Base-by-base conservation (phyloP, 2,329 filamentous ascomycete genomes). In the Cucurbitaria berberidis region DNA sequence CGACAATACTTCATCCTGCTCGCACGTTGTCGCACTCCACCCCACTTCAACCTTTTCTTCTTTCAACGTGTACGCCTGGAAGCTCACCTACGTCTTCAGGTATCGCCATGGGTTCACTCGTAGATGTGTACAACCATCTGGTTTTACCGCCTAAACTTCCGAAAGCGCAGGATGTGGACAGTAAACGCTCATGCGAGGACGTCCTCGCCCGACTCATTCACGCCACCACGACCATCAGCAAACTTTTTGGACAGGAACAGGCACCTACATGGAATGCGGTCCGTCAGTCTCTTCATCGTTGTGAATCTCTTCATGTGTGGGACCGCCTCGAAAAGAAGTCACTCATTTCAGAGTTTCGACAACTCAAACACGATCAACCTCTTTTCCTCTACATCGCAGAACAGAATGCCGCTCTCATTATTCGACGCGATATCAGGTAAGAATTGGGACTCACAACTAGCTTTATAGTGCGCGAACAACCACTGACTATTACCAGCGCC, bases 391-490 rank as follows among this genome's bases (percentile, higher is more conserved):
- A 80, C 50, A 54, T 82, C 21, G 53, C 61, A 1, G 72, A 78
- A 52, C 80, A 82, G 53, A 82, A 82, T 64, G 75, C 78, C 1
- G 79, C 70, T 11, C 52, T 82, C 3, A 55, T 81, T 4, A 67
- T 82, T 47, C 68, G 69, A 32, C 59, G 66, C 13, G 53, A 67
- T 41, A 63, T 67, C 24, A 63, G 68, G n/a, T 57, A 66, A 27
- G 39, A n/a, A 16, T 46, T 45, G 13, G 21, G 24, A 6, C 10
- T 18, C n/a, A 72, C 75, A 57, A 32, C 1, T 30, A 46, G 10
- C 21, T 24, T 18, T 7, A 32, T 10, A 36, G 27, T 15, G 27
- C 19, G n/a, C 22, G 34, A 34, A 27, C 48, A 4, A 15, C 50
- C 3, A 45, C 62, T 29, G 34, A 75, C 45, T 16, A 57, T 61